A percentile compares a stretch with the other conserved stretches of the same genome.
These are phyloP conservation scores for Kurtzmaniella quercitrusa DNA, from an alignment of 1,139 yeast species.

Conservation along the genomic window DNA sequence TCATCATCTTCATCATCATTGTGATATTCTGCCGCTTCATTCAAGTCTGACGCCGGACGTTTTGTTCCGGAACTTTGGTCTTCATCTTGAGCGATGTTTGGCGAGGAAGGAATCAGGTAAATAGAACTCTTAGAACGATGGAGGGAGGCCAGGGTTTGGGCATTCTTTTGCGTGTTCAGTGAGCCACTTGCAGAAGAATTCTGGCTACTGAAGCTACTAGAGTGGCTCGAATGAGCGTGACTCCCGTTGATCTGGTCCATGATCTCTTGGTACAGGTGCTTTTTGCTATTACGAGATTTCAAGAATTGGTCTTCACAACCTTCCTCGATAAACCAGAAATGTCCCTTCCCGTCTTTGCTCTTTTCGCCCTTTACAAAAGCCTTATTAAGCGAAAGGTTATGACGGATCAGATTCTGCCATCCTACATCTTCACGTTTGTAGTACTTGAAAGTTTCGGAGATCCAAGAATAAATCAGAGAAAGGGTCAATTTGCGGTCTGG, in stretches of 20 bases:
- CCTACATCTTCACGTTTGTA: constrained; percentile 87
- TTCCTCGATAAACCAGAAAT: constrained; percentile 87
- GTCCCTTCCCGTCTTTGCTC: constrained; percentile 95
- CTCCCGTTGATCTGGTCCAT: constrained; percentile 35
- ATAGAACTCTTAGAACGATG: constrained; percentile 14
- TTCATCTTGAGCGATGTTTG: constrained; percentile 17
- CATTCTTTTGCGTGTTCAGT: neutral
- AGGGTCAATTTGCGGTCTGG: constrained; percentile 75
- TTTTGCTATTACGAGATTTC: constrained; percentile 52
- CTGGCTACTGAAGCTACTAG: neutral
- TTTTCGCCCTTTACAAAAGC: constrained; percentile 89
- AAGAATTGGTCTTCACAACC: constrained; percentile 83
- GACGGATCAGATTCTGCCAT: constrained; percentile 91
- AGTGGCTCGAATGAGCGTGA: constrained; percentile 1
- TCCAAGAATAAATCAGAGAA: constrained; percentile 92
- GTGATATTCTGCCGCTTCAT: constrained; percentile 10
- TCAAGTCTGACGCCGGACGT: constrained; percentile 1
- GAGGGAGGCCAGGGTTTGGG: neutral
- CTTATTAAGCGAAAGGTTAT: constrained; percentile 77
- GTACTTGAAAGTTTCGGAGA: constrained; percentile 77
- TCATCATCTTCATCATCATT: constrained; percentile 5
- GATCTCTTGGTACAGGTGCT: constrained; percentile 41
- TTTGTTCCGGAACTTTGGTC: neutral
- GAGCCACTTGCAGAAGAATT: neutral
- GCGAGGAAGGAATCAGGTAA: constrained; percentile 32